phyloP scores from a whole-genome alignment of 2,329 filamentous ascomycete species.

The Xylaria sp. region DNA sequence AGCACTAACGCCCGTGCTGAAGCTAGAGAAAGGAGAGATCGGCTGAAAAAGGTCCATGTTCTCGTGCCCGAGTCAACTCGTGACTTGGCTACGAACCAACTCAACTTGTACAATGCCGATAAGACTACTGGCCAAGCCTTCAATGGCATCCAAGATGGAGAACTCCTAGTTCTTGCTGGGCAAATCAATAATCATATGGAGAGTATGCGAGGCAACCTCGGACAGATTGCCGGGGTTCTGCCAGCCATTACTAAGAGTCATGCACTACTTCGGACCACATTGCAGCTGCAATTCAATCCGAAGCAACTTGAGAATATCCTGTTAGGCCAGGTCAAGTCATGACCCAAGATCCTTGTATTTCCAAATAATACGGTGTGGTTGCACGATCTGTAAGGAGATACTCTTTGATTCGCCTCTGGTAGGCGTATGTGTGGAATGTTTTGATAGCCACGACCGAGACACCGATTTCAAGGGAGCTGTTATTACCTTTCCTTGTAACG shows the following conservation, averaged over 20 bases:
- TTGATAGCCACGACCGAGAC: neutral
- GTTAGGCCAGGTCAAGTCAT: conserved; percentile 36
- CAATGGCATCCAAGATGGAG: conserved; percentile 44
- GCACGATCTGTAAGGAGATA: conserved; percentile 5
- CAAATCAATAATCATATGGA: conserved; percentile 63
- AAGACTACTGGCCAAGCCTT: conserved; percentile 34
- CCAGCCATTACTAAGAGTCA: conserved; percentile 55
- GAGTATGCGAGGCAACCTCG: conserved; percentile 59
- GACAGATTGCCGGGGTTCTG: conserved; percentile 58
- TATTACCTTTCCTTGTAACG: neutral
- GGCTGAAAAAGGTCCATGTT: conserved; percentile 55
- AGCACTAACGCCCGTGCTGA: conserved; percentile 63
- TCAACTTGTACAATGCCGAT: conserved; percentile 30
- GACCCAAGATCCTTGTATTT: conserved; percentile 7
- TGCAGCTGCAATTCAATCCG: conserved; percentile 53
- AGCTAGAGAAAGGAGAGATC: conserved; percentile 56
- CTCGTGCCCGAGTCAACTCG: conserved; percentile 50
- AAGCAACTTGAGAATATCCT: conserved; percentile 56
- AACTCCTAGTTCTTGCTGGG: conserved; percentile 51
- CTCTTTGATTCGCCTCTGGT: conserved; percentile 1
- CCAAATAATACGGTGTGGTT: conserved; percentile 4
- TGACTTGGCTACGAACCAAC: neutral
- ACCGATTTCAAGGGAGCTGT: neutral
- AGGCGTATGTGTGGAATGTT: conserved; percentile 4
- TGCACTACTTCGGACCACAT: conserved; percentile 55